Percentiles rank a stretch among this genome's conserved stretches.
phyloP scores from a whole-genome alignment of 2,329 filamentous ascomycete species.

The Tolypocladium ophioglossoides region DNA sequence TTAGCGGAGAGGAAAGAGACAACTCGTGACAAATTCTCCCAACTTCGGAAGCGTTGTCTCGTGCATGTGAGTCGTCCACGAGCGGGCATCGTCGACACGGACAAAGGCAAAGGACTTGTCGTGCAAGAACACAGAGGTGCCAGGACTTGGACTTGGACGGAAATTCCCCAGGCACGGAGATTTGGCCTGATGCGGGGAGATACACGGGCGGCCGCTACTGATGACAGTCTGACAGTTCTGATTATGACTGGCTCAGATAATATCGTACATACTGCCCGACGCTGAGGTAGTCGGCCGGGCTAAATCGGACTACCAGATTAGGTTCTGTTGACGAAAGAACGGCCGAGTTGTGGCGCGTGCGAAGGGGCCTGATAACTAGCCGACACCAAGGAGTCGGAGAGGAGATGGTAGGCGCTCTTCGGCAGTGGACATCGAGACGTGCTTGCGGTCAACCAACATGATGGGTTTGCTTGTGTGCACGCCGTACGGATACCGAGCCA shows the following conservation, averaged over 20 bases:
- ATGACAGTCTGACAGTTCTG: no score
- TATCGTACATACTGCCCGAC: no score
- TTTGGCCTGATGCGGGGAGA: background rate
- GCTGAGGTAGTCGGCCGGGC: background rate
- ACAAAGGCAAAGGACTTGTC: background rate
- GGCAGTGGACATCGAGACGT: background rate
- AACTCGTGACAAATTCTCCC: conserved; percentile 1
- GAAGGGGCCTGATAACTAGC: background rate
- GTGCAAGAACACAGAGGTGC: background rate
- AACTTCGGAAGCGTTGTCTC: no score
- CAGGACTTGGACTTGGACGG: no score
- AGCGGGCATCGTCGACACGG: background rate
- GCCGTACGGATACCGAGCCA: background rate
- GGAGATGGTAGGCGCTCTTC: background rate
- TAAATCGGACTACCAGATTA: background rate
- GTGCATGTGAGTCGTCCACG: background rate
- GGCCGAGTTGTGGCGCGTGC: background rate
- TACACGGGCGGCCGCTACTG: background rate
- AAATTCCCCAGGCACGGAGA: background rate
- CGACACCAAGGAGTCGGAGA: background rate
- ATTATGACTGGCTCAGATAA: no score
- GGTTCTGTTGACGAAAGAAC: background rate
- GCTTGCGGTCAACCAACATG: background rate
- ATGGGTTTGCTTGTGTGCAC: background rate
- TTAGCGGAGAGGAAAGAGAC: background rate